Base-by-base conservation (phyloP, 495 filamentous ascomycete species). In the Neurospora africana region DNA sequence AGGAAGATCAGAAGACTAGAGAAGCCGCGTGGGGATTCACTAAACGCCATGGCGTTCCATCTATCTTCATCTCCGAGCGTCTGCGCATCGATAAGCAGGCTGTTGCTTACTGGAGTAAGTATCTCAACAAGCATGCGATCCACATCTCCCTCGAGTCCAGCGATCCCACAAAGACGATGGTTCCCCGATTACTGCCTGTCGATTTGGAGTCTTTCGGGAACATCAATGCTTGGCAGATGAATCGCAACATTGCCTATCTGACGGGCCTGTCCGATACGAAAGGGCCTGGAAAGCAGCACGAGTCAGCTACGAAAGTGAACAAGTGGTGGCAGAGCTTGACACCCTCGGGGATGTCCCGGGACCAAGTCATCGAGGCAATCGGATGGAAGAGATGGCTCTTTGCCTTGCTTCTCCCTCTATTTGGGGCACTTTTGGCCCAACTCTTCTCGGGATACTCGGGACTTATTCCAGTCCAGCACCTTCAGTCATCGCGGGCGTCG, bases 161-260 rank as follows among this genome's bases (percentile, higher is more conserved):
- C 73, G 81, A 88, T 75, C 73, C 83, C 11, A 80, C 83, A 36
- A 84, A 85, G 72, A 84, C 82, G 4, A 79, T 83, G 37, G 80
- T 89, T 69, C 79, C 90, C 38, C 83, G 84, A 72, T 86, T 90
- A 17, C 83, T 91, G 27, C 91, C 91, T 17, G 89, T 93, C 75
- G 91, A 94, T 75, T 76, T 92, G n/a, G 81, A 84, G 68, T 92
- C 90, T 0, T 93, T 94, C 72, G 82, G 89, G 74, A 90, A 88
- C 67, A 91, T 94, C 75, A 89, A 91, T 72, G 86, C 90, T 30
- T 81, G 87, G 37, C 91, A 94, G 76, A 86, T 94, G 77, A 93
- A 93, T 77, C 83, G 90, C 70, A 92, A 93, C 75, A 78, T 94
- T 68, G 90, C 91, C 69, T 90, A 87, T 47, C 80, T 94, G 68